Evolutionary conservation across 495 filamentous ascomycete genomes (phyloP).

Genomic region (Peziza echinospora): DNA sequence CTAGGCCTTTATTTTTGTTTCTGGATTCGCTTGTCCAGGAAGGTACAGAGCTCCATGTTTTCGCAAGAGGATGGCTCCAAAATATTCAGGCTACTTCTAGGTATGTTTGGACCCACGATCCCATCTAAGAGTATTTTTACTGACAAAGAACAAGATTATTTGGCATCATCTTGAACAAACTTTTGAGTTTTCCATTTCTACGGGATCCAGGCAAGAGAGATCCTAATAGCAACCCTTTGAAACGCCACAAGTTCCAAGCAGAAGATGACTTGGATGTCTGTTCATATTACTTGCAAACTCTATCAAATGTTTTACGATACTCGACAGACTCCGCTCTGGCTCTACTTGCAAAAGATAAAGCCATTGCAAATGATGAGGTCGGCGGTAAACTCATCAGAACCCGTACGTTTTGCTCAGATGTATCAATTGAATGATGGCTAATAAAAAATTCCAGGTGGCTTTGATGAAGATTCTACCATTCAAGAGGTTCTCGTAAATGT

Average conservation of each 20-base stretch:
- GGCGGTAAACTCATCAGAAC: constrained; percentile 2
- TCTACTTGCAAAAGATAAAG: constrained; percentile 28
- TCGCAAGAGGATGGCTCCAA: constrained; percentile 63
- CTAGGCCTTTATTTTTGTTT: constrained; percentile 60
- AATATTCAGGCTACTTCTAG: constrained; percentile 44
- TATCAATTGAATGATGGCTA: constrained; percentile 2
- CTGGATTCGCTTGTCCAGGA: constrained; percentile 60
- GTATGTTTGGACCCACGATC: constrained; percentile 21
- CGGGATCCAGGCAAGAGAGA: constrained; percentile 17
- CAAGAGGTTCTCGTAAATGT: constrained; percentile 41
- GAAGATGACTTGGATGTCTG: constrained; percentile 54
- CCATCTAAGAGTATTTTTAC: constrained; percentile 1
- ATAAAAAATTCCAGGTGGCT: constrained; percentile 2
- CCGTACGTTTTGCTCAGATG: not conserved
- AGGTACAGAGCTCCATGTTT: constrained; percentile 48
- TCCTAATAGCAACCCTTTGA: constrained; percentile 11
- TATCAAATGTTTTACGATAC: constrained; percentile 47
- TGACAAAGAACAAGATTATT: too few relatives aligned
- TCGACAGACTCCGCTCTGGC: constrained; percentile 39
- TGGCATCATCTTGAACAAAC: constrained; percentile 32
- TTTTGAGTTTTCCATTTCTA: constrained; percentile 32
- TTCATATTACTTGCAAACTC: constrained; percentile 53
- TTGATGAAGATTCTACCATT: constrained; percentile 29
- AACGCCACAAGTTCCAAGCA: constrained; percentile 15
- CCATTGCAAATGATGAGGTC: constrained; percentile 11